Conservation (phyloP, 371 early-diverging fungal genomes). For the Parasitella parasitica region DNA sequence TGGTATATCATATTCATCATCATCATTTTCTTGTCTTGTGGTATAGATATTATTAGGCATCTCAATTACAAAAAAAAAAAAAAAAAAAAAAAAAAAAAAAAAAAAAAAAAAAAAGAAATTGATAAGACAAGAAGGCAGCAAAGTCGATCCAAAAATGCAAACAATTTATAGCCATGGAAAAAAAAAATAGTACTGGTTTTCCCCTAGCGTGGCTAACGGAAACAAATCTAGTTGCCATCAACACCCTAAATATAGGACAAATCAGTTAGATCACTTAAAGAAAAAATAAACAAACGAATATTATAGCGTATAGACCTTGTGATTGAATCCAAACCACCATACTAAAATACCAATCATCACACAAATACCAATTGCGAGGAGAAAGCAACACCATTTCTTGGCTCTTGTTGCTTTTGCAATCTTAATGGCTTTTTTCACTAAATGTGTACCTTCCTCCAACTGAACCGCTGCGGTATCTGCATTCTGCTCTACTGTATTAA, state of each 20-base stretch:
- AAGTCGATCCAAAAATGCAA: not conserved
- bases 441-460: slow-evolving; percentile 63
- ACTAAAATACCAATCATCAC: slow-evolving; percentile 44
- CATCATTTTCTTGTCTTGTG: slow-evolving; percentile 3
- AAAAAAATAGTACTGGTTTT: not conserved
- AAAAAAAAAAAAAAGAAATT: slow-evolving; percentile 2
- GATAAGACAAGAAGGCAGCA: slow-evolving; percentile 4
- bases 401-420: slow-evolving; percentile 68
- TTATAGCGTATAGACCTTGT: too few species aligned
- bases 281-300: too few species aligned
- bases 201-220: not conserved
- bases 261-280: not conserved
- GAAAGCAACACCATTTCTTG: slow-evolving; percentile 59
- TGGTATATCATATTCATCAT: slow-evolving; percentile 14
- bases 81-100: not conserved
- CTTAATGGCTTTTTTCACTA: slow-evolving; percentile 62
- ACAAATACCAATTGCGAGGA: slow-evolving; percentile 41
- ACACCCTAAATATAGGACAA: slow-evolving; percentile 4
- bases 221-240: not conserved
- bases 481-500: slow-evolving; percentile 69
- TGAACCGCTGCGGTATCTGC: slow-evolving; percentile 60
- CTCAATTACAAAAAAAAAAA: not conserved
- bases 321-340: slow-evolving; percentile 38
- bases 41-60: not conserved
- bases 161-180: too few species aligned